Base-by-base conservation (phyloP, 331 rosid genomes). In the Acacia concinna region DNA sequence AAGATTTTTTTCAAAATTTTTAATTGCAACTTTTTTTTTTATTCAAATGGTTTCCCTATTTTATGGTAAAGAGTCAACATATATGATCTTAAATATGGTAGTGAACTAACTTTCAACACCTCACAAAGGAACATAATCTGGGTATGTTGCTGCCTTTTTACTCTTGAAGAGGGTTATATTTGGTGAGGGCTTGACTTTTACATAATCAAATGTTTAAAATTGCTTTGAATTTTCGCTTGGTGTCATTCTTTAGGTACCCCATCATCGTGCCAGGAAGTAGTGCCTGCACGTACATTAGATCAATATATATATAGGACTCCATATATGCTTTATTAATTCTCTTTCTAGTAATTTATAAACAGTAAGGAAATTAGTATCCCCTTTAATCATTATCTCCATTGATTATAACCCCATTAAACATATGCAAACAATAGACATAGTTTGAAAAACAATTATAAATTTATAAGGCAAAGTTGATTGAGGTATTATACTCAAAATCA, bases 71-170 rank as follows among this genome's bases (percentile, higher is more conserved):
- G 68, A 41, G 62, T 71, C 51, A 21, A 56, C 28, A 47, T 31
- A 41, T 7, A 63, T 79, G 57, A 54, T 46, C 44, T 56, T 68
- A 57, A 32, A 60, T 41, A 31, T 13, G 71, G 78, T 74, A 71
- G 84, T 41, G 67, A 66, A 43, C 51, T 43, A 59, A 68, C 32
- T 65, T 80, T 64, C 70, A 84, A 74, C n/a, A 76, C 79, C 27
- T 71, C 44, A 27, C 25, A 15, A 54, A 62, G 77, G 63, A 79
- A 71, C 83, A 57, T 73, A 20, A 66, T 43, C 14, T 11, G 43
- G 43, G 44, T 9, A 20, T 54, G 60, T 62, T 62, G 68, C 68
- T 30, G 68, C 41, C 68, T 14, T 31, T 31, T 31, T 30, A 62
- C 68, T 62, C 68, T 62, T 30, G 2, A 62, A 31, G 68, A 31